A percentile compares a stretch with the other conserved stretches of the same genome.
Conservation (phyloP, 208 protist species). For the Leishmania aethiopica region DNA sequence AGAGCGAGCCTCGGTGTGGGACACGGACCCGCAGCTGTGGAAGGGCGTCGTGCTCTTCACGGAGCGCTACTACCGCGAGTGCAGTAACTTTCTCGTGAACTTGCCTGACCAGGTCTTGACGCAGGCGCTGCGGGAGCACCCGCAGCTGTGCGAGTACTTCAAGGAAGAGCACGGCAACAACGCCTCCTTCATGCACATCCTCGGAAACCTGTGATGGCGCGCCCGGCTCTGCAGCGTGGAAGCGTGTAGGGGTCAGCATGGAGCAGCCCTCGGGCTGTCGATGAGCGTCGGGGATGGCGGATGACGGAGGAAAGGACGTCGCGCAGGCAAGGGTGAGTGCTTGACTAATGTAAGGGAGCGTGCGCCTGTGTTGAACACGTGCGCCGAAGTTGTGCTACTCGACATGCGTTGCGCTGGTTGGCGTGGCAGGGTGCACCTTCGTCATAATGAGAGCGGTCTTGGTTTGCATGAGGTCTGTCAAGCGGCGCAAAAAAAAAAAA, state of each 20-base stretch:
- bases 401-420: background rate
- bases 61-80: slow-evolving; percentile 74
- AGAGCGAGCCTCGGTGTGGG: slow-evolving; percentile 55
- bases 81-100: slow-evolving; percentile 73
- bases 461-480: background rate
- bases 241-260: background rate
- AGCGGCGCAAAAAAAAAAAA: background rate
- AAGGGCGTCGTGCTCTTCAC: slow-evolving; percentile 69
- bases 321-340: background rate
- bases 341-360: background rate
- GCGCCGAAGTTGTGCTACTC: background rate
- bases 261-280: background rate
- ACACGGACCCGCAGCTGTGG: slow-evolving; percentile 71
- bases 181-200: slow-evolving; percentile 71
- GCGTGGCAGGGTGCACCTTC: background rate
- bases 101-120: slow-evolving; percentile 76
- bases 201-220: slow-evolving; percentile 47
- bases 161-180: slow-evolving; percentile 80
- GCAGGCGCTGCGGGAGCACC: slow-evolving; percentile 54
- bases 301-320: background rate
- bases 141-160: slow-evolving; percentile 54
- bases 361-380: background rate
- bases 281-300: background rate
- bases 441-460: background rate
- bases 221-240: too few relatives aligned